A percentile compares a stretch with the other conserved stretches of the same genome.
phyloP scores from a whole-genome alignment of 2,329 filamentous ascomycete genomes.

The Venturiaceae sp. region DNA sequence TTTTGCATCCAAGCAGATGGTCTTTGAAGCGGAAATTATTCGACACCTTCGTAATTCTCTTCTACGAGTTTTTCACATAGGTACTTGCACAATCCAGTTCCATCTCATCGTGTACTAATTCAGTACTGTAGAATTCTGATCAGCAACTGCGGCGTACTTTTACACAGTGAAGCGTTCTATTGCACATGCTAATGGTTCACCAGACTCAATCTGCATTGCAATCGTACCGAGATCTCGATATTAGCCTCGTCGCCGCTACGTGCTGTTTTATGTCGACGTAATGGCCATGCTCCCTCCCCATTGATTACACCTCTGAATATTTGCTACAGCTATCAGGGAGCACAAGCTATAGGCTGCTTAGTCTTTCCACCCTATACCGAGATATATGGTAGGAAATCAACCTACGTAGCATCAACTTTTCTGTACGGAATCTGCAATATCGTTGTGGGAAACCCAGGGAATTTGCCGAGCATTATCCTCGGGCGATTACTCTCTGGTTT shows the following conservation, averaged over 20 bases:
- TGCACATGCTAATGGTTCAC: not conserved
- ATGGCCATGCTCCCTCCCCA: not conserved
- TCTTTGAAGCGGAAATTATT: not conserved
- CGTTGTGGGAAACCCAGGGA: not conserved
- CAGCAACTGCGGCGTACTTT: not conserved
- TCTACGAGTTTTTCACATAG: not conserved
- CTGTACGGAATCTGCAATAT: not conserved
- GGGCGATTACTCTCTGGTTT: not conserved
- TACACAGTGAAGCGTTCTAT: not conserved
- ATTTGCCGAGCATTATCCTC: not conserved
- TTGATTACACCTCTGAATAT: not conserved
- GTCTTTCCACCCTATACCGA: conserved; percentile 1
- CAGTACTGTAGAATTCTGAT: not conserved
- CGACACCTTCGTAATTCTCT: conserved; percentile 1
- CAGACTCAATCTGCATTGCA: not conserved
- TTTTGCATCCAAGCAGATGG: not conserved
- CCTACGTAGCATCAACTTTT: not conserved
- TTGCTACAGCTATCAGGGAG: not conserved
- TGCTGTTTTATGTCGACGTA: not conserved
- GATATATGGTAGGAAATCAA: not conserved
- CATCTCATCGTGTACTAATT: not conserved
- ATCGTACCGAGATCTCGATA: not conserved
- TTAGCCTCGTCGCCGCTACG: not conserved
- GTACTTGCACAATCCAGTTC: not conserved
- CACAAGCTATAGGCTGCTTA: not conserved